Base-by-base conservation (phyloP, 805 yeast genomes). In the Yamadazyma nakazawae region DNA sequence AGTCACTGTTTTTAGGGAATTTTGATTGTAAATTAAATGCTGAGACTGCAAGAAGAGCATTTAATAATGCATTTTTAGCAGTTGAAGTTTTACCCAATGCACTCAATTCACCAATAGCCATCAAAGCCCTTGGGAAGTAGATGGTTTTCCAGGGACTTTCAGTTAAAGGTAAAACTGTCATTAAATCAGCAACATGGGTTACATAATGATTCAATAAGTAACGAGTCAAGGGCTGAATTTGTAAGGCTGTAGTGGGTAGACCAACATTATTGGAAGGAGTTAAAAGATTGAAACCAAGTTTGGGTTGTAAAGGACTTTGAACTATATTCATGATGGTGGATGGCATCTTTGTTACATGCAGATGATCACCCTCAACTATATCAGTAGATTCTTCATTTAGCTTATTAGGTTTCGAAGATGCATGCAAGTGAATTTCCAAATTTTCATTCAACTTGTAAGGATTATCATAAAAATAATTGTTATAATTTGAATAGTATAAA, bases 61-160 rank as follows among this genome's bases (percentile, higher is more conserved):
- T 85, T 36, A 89, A 65, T 14, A 88, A 65, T 1, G 95, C 88
- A 59, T 85, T 83, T 53, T 88, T 78, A 6, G 96, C 89, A 48
- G 80, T 76, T 1, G 91, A 78, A 0, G 96, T 85, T 43, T 71
- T 71, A 0, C 96, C 96, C 35, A 83, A 62, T 2, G 90, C 82
- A 24, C 83, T 78, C 21, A 88, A 66, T 58, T 89, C 96, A 3
- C 96, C 96, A 21, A 89, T 71, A 0, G 96, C 96, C 71, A 79
- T 74, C 28, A 86, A 64, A 1, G 96, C 96, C 42, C 94, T 66
- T 0, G 96, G 96, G 50, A 88, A 81, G 63, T 87, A 88, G n/a
- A 88, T 80, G 2, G 85, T 81, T 56, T 84, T 85, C 96, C 96
- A 89, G 0, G 96, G 96, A 59, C 87, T 89, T 51, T 84, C 85